phyloP scores from a whole-genome alignment of 1,139 yeast species.

The Kurtzmaniella quercitrusa region DNA sequence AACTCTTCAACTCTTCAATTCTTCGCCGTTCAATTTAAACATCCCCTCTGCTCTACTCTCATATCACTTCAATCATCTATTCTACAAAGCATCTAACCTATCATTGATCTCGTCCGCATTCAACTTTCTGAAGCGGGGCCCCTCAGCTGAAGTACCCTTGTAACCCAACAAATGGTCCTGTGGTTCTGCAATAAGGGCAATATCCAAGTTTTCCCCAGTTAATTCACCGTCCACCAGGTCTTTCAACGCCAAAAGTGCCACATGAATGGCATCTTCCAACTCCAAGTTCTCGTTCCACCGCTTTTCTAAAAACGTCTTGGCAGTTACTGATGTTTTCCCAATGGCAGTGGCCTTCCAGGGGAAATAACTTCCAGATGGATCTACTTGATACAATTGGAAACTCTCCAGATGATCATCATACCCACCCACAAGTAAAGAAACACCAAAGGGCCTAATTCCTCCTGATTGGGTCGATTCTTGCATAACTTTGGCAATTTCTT shows the following conservation, averaged over 20 bases:
- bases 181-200: conserved; percentile 81
- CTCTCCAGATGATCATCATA: conserved; percentile 74
- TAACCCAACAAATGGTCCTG: conserved; percentile 80
- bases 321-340: conserved; percentile 91
- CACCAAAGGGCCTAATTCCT: conserved; percentile 98
- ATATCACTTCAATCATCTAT: background rate
- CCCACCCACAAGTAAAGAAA: conserved; percentile 90
- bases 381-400: conserved; percentile 90
- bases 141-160: conserved; percentile 73
- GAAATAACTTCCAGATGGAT: conserved; percentile 96
- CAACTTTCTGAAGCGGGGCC: conserved; percentile 86
- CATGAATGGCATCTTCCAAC: conserved; percentile 96
- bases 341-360: conserved; percentile 99
- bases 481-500: conserved; percentile 93
- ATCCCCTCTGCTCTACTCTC: too few species aligned
- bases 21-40: too few species aligned
- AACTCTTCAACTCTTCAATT: too few species aligned
- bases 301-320: conserved; percentile 94
- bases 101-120: conserved; percentile 91
- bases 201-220: conserved; percentile 94
- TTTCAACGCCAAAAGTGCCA: conserved; percentile 87
- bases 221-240: conserved; percentile 98
- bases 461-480: conserved; percentile 98
- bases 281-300: conserved; percentile 98
- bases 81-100: conserved; percentile 81